phyloP scores from a whole-genome alignment of 2,329 filamentous ascomycete genomes.

The Coleophoma cylindrospora region DNA sequence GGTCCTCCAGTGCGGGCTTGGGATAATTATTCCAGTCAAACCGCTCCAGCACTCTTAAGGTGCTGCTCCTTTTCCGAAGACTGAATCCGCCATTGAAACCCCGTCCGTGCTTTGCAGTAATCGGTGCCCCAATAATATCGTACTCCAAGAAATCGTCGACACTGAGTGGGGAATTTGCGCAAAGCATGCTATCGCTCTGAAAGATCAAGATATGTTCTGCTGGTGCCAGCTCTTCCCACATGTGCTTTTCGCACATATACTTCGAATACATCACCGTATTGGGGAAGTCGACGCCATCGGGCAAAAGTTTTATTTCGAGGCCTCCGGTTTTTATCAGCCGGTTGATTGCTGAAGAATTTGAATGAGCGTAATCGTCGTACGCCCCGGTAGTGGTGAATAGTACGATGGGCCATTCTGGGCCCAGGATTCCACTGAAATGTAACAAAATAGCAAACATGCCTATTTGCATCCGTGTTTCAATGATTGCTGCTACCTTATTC shows the following conservation, averaged over 20 bases:
- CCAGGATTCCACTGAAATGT: conserved; percentile 31
- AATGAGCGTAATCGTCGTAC: conserved; percentile 8
- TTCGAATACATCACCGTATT: conserved; percentile 25
- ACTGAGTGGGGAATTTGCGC: conserved; percentile 14
- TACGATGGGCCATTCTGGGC: conserved; percentile 35
- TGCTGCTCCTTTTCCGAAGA: conserved; percentile 22
- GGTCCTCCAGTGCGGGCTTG: not conserved
- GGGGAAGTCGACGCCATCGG: conserved; percentile 22
- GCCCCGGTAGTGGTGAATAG: conserved; percentile 29
- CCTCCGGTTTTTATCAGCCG: conserved; percentile 24
- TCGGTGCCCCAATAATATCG: conserved; percentile 25
- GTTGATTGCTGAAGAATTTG: conserved; percentile 24
- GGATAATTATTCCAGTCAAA: conserved; percentile 12
- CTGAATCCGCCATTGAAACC: conserved; percentile 29
- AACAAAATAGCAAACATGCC: conserved; percentile 28
- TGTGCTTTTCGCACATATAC: conserved; percentile 16
- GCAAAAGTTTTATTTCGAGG: conserved; percentile 30
- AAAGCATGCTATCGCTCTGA: conserved; percentile 23
- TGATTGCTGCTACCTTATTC: conserved; percentile 26
- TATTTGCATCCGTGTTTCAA: conserved; percentile 24
- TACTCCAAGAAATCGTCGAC: conserved; percentile 24
- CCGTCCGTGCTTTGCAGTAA: conserved; percentile 12
- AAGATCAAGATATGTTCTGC: conserved; percentile 22
- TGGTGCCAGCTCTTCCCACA: conserved; percentile 23
- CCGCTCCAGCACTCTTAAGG: conserved; percentile 1